These are phyloP conservation scores for Symbiodinium natans DNA, from an alignment of 73 alveolate genomes.

Conservation along the genomic window DNA sequence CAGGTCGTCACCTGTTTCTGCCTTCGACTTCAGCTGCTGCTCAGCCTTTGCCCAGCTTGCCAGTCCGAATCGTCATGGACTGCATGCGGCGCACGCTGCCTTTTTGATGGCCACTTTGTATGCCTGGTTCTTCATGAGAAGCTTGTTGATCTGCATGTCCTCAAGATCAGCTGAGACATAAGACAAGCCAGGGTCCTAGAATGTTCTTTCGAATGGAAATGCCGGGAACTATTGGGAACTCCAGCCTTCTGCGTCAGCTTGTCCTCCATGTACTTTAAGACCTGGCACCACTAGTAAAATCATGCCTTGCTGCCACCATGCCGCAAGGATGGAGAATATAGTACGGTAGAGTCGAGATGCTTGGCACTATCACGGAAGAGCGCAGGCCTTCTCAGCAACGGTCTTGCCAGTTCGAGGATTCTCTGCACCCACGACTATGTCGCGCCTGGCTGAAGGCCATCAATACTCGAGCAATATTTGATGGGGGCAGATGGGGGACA, in stretches of 20 bases:
- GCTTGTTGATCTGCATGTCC: constrained; percentile 96
- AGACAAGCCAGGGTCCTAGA: not conserved
- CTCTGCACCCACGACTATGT: constrained; percentile 96
- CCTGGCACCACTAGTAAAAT: not conserved
- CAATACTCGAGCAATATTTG: too few species aligned
- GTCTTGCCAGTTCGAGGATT: constrained; percentile 97
- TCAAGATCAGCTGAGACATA: not conserved
- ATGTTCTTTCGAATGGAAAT: too few species aligned
- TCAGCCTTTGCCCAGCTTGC: constrained; percentile 80
- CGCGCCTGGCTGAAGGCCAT: constrained; percentile 92
- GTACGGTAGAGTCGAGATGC: too few species aligned
- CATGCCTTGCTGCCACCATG: too few species aligned
- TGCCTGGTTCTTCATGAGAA: constrained; percentile 96
- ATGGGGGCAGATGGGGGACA: too few species aligned
- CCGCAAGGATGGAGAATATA: too few species aligned
- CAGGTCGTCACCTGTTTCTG: constrained; percentile 98
- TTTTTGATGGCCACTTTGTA: constrained; percentile 96
- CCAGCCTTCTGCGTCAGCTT: constrained; percentile 95
- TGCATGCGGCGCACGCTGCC: constrained; percentile 49
- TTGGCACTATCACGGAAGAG: too few species aligned
- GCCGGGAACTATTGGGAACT: not conserved
- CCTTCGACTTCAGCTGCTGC: constrained; percentile 97
- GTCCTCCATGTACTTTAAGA: constrained; percentile 97
- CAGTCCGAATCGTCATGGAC: not conserved
- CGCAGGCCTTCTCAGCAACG: constrained; percentile 95